Base-by-base conservation (phyloP, 257 asterid species). In the Paraleonurus japonicus region DNA sequence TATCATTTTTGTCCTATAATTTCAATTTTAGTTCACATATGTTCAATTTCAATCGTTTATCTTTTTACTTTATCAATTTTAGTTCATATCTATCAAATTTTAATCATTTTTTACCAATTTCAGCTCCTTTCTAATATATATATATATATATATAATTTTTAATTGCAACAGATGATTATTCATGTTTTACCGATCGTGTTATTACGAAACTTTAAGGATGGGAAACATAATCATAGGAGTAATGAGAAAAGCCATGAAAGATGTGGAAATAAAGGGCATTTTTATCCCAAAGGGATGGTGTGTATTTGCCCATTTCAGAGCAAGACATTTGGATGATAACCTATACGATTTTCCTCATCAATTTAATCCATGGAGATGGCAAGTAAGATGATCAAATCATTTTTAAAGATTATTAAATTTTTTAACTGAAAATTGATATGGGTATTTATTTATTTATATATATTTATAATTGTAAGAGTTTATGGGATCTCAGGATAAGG, bases 321-420 rank as follows among this genome's bases (percentile, higher is more conserved):
- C 96, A 55, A 88, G 90, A 19, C 98, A 92, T 71, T 90, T 92
- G 79, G 98, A 92, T 78, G 81, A 77, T 28, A 78, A 78, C 26
- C 35, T 76, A 2, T 88, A 90, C 73, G 96, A 90, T 30, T 84
- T 70, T 11, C 97, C 98, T 2, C 69, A 84, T 68, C 87, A 85
- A 5, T 92, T 90, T 76, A 85, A 88, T 76, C 98, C 98, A 4
- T 90, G 97, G 96, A 85, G 98, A 26, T 92, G 98, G 98, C 95
- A 87, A 82, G 98, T 92, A 90, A 88, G 96, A 47, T 35, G 4
- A 47, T 54, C 0, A 20, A 2, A 4, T 12, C 50, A 13, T 6
- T 50, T 35, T 45, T 20, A 2, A 16, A 0, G 2, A 1, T 11
- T 27, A 33, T 28, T 26, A 61, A 2, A 17, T 76, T 48, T 57